These are phyloP conservation scores for Vanderwaltozyma verrucispora DNA, from an alignment of 805 yeast species.

Conservation along the genomic window DNA sequence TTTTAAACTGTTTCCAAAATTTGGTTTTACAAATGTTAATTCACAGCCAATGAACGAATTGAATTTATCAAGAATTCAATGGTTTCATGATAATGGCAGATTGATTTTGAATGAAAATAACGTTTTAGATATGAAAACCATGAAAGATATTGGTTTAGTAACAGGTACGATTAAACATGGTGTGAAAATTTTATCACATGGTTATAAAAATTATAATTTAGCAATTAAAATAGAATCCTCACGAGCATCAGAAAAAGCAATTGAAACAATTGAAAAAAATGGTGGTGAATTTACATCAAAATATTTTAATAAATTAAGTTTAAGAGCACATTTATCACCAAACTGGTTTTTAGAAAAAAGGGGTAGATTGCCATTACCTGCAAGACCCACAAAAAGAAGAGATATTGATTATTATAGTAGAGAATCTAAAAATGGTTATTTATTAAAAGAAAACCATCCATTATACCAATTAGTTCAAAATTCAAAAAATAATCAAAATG, in stretches of 20 bases:
- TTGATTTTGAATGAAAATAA: constrained; percentile 49
- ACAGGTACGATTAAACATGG: constrained; percentile 69
- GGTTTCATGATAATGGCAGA: constrained; percentile 59
- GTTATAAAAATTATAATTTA: constrained; percentile 38
- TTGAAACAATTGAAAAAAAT: constrained; percentile 54
- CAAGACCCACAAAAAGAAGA: constrained; percentile 77
- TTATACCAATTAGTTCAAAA: constrained; percentile 16
- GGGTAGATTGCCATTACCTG: constrained; percentile 74
- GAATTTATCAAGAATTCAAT: constrained; percentile 59
- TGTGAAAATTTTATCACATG: constrained; percentile 68
- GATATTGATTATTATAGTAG: constrained; percentile 71
- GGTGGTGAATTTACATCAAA: constrained; percentile 70
- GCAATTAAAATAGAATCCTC: constrained; percentile 75
- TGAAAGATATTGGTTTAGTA: constrained; percentile 65
- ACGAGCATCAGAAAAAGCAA: constrained; percentile 67
- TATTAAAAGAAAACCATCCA: constrained; percentile 34
- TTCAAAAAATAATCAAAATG: constrained; percentile 10
- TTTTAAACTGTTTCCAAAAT: constrained; percentile 72
- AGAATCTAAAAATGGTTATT: constrained; percentile 65
- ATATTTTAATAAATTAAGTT: constrained; percentile 56
- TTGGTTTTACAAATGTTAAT: constrained; percentile 69
- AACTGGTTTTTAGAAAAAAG: constrained; percentile 53
- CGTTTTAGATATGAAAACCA: constrained; percentile 59
- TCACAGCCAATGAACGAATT: constrained; percentile 44
- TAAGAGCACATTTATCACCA: constrained; percentile 71